A percentile compares a stretch with the other conserved stretches of the same genome.
Conservation (phyloP, 768 basidiomycete genomes). For the Dentipellis fragilis region DNA sequence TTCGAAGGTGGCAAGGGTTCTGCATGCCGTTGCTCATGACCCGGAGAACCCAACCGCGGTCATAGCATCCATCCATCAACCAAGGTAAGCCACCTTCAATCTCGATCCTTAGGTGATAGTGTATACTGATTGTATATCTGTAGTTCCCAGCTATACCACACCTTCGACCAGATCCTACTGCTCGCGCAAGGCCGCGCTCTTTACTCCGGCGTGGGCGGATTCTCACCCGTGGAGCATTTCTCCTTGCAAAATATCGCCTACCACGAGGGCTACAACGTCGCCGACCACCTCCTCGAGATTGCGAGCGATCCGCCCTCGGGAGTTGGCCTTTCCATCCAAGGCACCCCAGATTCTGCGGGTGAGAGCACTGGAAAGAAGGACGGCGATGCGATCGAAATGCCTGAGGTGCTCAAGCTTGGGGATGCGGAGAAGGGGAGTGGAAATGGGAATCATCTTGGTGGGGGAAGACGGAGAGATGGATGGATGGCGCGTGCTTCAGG, state of each 20-base stretch:
- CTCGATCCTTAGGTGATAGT: too few relatives aligned
- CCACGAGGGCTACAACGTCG: constrained; percentile 80
- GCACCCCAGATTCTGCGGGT: neutral
- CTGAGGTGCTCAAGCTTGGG: neutral
- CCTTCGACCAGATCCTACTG: constrained; percentile 51
- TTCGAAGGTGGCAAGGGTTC: constrained; percentile 31
- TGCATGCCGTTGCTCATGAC: constrained; percentile 33
- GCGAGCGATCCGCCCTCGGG: constrained; percentile 55
- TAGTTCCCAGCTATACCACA: constrained; percentile 55
- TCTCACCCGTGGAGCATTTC: constrained; percentile 63
- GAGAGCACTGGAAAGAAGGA: neutral
- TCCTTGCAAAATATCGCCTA: constrained; percentile 34
- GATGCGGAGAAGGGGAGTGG: constrained; percentile 1
- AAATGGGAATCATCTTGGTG: constrained; percentile 3
- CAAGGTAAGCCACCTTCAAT: too few relatives aligned
- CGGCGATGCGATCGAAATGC: neutral
- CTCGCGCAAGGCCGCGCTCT: constrained; percentile 42
- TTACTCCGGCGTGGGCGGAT: constrained; percentile 44
- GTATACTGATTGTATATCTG: constrained; percentile 61
- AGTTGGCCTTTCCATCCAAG: constrained; percentile 27
- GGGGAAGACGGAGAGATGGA: neutral
- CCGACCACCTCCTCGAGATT: constrained; percentile 86
- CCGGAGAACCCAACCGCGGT: too few relatives aligned
- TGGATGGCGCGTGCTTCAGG: constrained; percentile 3
- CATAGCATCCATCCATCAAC: too few relatives aligned